These are phyloP conservation scores for Phialophora macrospora DNA, from an alignment of 2,329 filamentous ascomycete genomes.

Conservation along the genomic window DNA sequence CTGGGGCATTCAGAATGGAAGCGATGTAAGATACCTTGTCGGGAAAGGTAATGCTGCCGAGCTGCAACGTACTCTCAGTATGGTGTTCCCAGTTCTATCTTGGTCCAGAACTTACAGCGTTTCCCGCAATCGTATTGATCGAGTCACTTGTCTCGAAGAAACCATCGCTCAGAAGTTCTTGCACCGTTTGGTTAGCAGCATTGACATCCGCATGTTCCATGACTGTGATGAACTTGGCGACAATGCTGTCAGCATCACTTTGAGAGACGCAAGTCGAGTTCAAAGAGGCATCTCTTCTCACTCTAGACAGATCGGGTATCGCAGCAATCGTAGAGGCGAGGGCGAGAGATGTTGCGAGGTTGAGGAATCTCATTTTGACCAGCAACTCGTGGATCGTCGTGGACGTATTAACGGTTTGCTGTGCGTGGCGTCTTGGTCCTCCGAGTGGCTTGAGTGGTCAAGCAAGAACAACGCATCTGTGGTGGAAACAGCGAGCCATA, in stretches of 20 bases:
- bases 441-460: not conserved
- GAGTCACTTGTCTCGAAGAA: slow-evolving; percentile 25
- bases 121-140: slow-evolving; percentile 30
- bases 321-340: not conserved
- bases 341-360: not conserved
- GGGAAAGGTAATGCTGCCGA: slow-evolving; percentile 22
- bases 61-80: slow-evolving; percentile 11
- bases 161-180: slow-evolving; percentile 20
- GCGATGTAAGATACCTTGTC: slow-evolving; percentile 23
- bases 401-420: not conserved
- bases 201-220: slow-evolving; percentile 21
- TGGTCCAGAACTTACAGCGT: slow-evolving; percentile 17
- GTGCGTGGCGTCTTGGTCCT: not conserved
- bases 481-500: not conserved
- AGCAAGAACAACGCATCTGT: not conserved
- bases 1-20: slow-evolving; percentile 15
- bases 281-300: not conserved
- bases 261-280: slow-evolving; percentile 10
- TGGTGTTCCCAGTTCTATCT: not conserved
- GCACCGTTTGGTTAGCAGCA: slow-evolving; percentile 15
- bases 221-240: slow-evolving; percentile 23
- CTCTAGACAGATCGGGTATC: not conserved
- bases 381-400: not conserved
- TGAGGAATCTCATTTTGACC: not conserved
- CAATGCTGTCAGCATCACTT: slow-evolving; percentile 18